Evolutionary conservation across 2,329 filamentous ascomycete species (phyloP), one percentile per base, ranked within the genome.

Genomic region (Diaporthe sp.): DNA sequence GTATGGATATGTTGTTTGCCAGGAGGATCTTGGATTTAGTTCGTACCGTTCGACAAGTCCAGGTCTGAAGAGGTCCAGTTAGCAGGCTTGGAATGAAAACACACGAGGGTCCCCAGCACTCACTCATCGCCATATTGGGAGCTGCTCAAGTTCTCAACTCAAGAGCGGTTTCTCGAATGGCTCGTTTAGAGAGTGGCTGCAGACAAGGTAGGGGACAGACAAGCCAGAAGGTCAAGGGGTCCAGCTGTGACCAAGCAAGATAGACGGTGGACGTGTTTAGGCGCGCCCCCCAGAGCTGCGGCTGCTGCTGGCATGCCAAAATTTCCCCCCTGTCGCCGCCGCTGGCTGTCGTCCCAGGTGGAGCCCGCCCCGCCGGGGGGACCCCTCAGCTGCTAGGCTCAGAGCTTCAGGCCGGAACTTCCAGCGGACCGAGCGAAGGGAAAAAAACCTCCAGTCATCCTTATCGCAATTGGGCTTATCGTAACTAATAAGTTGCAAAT

Each of bases 21-120:
- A 50, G 25, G 72, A 73, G 75, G 75, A 78, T 76, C 77, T n/a
- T 70, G 78, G 25, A 44, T 75, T 75, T 78, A 71, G 73, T 73
- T 63, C 73, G 81, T 94, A 96, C 94, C 94, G 84, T 96, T 94
- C 77, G 93, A 93, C 86, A 96, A 87, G 87, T 96, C 94, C 83
- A 96, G 88, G 87, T 96, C 94, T 96, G 81, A 74, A 51, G 59
- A 15, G 13, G 13, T 53, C 44, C 25, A 30, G 56, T 63, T 71
- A 71, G 42, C 37, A 68, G 42, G 13, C 50, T 37, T 47, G 73
- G 78, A 77, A 75, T 63, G 25, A 22, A 75, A 70, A 47, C 30
- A 30, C 13, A 71, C 19, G 47, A 63, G 22, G 44, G n/a, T 6
- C 9, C 30, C 27, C 4, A 15, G 4, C 72, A 84, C 89, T 77